Evolutionary conservation across 495 filamentous ascomycete species (phyloP).

Genomic region (Niebla homalea): DNA sequence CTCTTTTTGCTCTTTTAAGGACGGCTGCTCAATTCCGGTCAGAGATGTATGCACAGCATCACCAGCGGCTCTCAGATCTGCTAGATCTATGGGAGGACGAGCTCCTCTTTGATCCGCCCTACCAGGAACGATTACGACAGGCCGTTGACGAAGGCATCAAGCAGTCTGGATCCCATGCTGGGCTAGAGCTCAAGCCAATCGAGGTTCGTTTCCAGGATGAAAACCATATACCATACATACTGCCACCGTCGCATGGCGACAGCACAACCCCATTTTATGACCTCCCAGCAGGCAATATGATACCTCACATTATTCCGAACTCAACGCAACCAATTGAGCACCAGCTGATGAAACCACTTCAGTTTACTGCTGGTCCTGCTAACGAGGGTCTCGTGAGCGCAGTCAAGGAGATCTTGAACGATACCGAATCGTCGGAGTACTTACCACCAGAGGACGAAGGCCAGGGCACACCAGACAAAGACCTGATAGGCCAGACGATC

Average conservation of each 20-base stretch:
- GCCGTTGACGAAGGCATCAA: conserved; percentile 27
- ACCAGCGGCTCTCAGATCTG: conserved; percentile 41
- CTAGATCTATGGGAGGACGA: conserved; percentile 62
- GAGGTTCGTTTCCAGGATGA: conserved; percentile 18
- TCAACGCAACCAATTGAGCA: conserved; percentile 60
- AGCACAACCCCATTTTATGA: conserved; percentile 65
- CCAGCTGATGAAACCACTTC: conserved; percentile 57
- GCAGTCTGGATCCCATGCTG: not conserved
- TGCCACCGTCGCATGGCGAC: conserved; percentile 72
- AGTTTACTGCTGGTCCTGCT: conserved; percentile 59
- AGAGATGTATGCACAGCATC: conserved; percentile 49
- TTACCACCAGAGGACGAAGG: conserved; percentile 27
- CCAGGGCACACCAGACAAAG: conserved; percentile 40
- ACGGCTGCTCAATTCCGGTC: conserved; percentile 46
- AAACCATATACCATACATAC: conserved; percentile 48
- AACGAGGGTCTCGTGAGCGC: conserved; percentile 48
- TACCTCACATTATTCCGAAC: conserved; percentile 66
- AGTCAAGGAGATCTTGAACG: conserved; percentile 53
- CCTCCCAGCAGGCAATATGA: conserved; percentile 68
- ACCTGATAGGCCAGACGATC: conserved; percentile 59
- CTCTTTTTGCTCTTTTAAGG: conserved; percentile 47
- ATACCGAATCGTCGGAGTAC: conserved; percentile 51
- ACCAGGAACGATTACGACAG: conserved; percentile 44
- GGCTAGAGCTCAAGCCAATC: not conserved
- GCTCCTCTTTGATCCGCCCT: conserved; percentile 47